These are phyloP conservation scores for Shiraia sp. DNA, from an alignment of 2,329 filamentous ascomycete genomes.

Conservation along the genomic window DNA sequence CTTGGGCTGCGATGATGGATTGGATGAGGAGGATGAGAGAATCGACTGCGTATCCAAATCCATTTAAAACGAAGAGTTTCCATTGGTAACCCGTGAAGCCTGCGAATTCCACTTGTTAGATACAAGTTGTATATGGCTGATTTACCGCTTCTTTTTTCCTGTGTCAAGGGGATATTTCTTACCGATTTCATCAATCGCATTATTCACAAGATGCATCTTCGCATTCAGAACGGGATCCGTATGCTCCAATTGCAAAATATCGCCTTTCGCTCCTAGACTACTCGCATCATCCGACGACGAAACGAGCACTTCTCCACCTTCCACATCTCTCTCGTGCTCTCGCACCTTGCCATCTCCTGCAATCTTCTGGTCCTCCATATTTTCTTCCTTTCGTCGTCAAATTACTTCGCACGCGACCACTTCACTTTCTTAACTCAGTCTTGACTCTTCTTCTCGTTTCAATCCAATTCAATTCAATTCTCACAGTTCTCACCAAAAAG, in stretches of 20 bases:
- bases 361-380: neutral
- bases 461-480: no score
- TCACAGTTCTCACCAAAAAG: no score
- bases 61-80: constrained; percentile 64
- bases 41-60: constrained; percentile 65
- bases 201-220: constrained; percentile 72
- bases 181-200: constrained; percentile 49
- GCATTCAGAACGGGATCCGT: constrained; percentile 64
- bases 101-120: constrained; percentile 51
- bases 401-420: constrained; percentile 6
- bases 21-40: constrained; percentile 63
- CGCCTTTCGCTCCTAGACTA: constrained; percentile 41
- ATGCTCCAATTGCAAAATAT: constrained; percentile 62
- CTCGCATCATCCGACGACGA: constrained; percentile 8
- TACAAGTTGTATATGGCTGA: no score
- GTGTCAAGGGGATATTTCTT: constrained; percentile 26
- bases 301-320: constrained; percentile 3
- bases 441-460: no score
- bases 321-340: constrained; percentile 12
- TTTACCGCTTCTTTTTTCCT: no score
- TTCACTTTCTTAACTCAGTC: neutral
- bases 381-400: no score
- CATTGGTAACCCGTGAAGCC: constrained; percentile 59
- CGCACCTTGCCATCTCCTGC: constrained; percentile 6
- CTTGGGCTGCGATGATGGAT: constrained; percentile 63